phyloP scores from a whole-genome alignment of 1,139 yeast genomes.

The Diutina rugosa region DNA sequence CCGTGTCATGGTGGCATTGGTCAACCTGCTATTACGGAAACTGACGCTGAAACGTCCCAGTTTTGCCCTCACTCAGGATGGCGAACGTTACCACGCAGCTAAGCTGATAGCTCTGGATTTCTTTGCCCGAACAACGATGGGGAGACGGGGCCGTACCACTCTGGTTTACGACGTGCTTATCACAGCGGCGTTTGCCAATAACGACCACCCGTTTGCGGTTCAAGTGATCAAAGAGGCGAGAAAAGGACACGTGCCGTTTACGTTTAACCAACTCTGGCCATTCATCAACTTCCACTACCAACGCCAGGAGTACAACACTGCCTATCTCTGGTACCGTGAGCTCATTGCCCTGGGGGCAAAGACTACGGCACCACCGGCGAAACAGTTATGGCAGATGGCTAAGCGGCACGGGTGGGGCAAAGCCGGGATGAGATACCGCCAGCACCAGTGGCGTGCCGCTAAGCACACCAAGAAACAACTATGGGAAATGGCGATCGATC shows the following conservation, averaged over 20 bases:
- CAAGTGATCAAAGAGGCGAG: conserved; percentile 16
- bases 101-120: conserved; percentile 16
- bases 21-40: conserved; percentile 16
- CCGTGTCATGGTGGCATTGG: conserved; percentile 15
- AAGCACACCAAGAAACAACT: background rate
- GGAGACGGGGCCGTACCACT: background rate
- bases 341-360: conserved; percentile 20
- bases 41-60: conserved; percentile 10
- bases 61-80: conserved; percentile 11
- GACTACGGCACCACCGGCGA: conserved; percentile 16
- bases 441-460: background rate
- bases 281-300: conserved; percentile 24
- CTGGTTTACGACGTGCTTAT: conserved; percentile 15
- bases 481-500: conserved; percentile 1
- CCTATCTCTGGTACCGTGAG: conserved; percentile 27
- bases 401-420: conserved; percentile 9
- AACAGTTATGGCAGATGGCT: conserved; percentile 21
- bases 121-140: conserved; percentile 4
- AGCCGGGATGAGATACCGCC: background rate
- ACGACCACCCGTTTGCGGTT: conserved; percentile 24
- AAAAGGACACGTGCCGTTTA: conserved; percentile 16
- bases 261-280: conserved; percentile 30
- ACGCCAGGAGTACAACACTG: conserved; percentile 16
- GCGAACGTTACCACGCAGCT: conserved; percentile 16
- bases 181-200: conserved; percentile 15